Evolutionary conservation across 306 rosid genomes (phyloP).

Genomic region (Dalbergia oliveri): DNA sequence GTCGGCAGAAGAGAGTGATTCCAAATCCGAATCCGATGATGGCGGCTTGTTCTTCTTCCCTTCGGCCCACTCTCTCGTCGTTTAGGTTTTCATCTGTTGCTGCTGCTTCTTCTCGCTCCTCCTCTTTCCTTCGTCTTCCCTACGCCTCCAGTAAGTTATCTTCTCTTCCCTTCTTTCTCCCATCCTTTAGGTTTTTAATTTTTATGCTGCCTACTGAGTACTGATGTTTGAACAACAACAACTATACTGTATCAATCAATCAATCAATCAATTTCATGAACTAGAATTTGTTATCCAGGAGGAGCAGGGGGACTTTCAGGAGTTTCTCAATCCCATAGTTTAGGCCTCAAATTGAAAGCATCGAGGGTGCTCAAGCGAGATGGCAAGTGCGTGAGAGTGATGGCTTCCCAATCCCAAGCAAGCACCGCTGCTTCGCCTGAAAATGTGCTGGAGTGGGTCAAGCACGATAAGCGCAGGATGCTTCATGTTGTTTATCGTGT

Average conservation of each 20-base stretch:
- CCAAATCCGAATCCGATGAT: constrained; percentile 41
- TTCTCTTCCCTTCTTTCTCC: background rate
- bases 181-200: too few species aligned
- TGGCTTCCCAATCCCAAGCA: constrained; percentile 70
- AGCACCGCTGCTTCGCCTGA: constrained; percentile 75
- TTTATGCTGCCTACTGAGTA: background rate
- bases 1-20: constrained; percentile 13
- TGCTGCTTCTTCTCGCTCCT: constrained; percentile 57
- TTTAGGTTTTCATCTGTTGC: constrained; percentile 54
- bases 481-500: constrained; percentile 96
- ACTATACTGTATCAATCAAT: background rate
- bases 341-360: constrained; percentile 54
- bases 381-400: constrained; percentile 50
- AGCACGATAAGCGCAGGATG: constrained; percentile 83
- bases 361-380: constrained; percentile 62
- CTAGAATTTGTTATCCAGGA: constrained; percentile 55
- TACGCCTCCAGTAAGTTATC: constrained; percentile 54
- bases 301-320: constrained; percentile 41
- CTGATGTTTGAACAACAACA: background rate
- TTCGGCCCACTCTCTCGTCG: constrained; percentile 81
- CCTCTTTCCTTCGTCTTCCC: constrained; percentile 55
- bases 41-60: constrained; percentile 77
- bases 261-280: background rate
- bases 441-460: constrained; percentile 92
- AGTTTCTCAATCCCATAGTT: constrained; percentile 63